Conservation (phyloP, 2,329 filamentous ascomycete species). For the Chaetomiaceae sp. region DNA sequence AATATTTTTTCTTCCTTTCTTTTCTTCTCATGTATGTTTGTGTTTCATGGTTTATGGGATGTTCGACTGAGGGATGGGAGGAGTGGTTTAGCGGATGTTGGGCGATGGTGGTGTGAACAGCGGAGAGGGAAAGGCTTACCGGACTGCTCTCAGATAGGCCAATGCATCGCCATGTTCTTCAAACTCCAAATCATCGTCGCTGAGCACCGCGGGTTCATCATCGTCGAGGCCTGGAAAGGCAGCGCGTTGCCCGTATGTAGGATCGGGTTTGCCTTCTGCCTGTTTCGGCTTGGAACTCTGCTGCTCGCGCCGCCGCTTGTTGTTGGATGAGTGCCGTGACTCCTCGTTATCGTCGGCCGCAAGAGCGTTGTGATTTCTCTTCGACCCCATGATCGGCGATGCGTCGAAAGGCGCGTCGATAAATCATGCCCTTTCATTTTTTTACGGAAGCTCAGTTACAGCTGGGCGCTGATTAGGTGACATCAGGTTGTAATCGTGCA, state of each 20-base stretch:
- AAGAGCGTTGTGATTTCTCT: conserved; percentile 23
- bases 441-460: no score
- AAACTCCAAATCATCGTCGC: conserved; percentile 59
- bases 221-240: conserved; percentile 62
- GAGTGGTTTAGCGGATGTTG: conserved; percentile 30
- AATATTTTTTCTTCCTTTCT: conserved; percentile 3
- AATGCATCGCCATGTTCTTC: conserved; percentile 65
- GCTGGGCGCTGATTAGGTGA: no score
- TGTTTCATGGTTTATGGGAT: background rate
- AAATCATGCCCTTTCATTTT: background rate
- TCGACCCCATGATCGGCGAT: conserved; percentile 24
- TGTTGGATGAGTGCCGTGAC: conserved; percentile 16
- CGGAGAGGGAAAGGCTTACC: conserved; percentile 46
- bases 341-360: conserved; percentile 18
- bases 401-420: background rate
- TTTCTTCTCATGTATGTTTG: background rate
- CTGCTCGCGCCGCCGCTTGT: conserved; percentile 28
- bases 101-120: conserved; percentile 7
- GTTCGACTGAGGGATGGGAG: conserved; percentile 14
- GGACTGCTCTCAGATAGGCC: conserved; percentile 66
- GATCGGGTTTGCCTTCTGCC: conserved; percentile 50
- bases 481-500: no score
- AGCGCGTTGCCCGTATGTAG: conserved; percentile 66
- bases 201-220: conserved; percentile 37
- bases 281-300: conserved; percentile 33